Conservation (phyloP, 2,329 filamentous ascomycete genomes). For the Stromatinia cepivora region DNA sequence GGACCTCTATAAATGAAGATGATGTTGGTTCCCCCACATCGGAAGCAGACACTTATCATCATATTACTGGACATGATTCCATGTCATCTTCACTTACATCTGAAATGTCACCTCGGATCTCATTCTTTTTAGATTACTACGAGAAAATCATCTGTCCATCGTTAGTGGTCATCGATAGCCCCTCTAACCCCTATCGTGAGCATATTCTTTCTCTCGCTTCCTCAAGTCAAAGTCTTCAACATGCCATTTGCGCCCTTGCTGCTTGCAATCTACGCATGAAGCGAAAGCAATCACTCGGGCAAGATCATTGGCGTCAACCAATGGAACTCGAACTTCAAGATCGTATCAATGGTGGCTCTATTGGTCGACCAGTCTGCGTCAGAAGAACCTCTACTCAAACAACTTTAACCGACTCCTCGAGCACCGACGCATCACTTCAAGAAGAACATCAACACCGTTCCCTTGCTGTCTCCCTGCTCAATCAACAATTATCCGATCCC, state of each 20-base stretch:
- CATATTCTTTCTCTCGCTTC: constrained; percentile 78
- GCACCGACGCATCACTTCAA: constrained; percentile 59
- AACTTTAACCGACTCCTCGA: constrained; percentile 46
- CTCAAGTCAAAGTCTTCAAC: constrained; percentile 79
- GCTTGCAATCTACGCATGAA: constrained; percentile 91
- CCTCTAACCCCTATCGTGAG: constrained; percentile 80
- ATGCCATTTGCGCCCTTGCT: constrained; percentile 85
- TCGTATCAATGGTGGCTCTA: constrained; percentile 33
- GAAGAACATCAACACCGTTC: constrained; percentile 83
- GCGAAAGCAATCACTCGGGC: constrained; percentile 62
- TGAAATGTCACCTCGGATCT: constrained; percentile 73
- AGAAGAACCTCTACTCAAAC: constrained; percentile 34
- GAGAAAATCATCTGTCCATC: constrained; percentile 88
- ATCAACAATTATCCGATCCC: constrained; percentile 78
- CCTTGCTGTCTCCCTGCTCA: constrained; percentile 77
- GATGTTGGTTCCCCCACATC: constrained; percentile 38
- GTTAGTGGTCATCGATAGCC: constrained; percentile 86
- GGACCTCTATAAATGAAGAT: constrained; percentile 41
- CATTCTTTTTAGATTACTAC: constrained; percentile 91
- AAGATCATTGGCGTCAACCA: constrained; percentile 50
- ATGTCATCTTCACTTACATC: constrained; percentile 55
- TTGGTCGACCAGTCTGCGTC: constrained; percentile 28
- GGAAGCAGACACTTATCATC: constrained; percentile 38
- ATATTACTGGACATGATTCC: constrained; percentile 43
- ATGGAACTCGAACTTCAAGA: constrained; percentile 40